These are phyloP conservation scores for Priceomyces medius DNA, from an alignment of 805 yeast species.

Conservation along the genomic window DNA sequence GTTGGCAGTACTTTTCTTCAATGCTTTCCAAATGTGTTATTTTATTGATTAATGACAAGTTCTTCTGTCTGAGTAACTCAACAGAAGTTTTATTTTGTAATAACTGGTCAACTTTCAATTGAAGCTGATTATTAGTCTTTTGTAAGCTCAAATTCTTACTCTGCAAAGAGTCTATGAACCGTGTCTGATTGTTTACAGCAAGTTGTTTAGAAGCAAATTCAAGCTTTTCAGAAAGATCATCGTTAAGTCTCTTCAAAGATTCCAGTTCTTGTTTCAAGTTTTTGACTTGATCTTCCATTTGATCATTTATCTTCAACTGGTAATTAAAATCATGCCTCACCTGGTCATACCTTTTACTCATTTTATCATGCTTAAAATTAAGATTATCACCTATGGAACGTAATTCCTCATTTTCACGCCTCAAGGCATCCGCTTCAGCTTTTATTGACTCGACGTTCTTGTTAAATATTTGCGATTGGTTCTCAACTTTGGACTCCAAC, in stretches of 20 bases:
- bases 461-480: slow-evolving; percentile 27
- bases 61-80: slow-evolving; percentile 59
- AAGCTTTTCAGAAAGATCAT: slow-evolving; percentile 25
- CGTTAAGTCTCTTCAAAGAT: slow-evolving; percentile 23
- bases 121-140: slow-evolving; percentile 53
- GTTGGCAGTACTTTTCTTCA: slow-evolving; percentile 45
- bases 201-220: slow-evolving; percentile 14
- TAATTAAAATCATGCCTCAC: slow-evolving; percentile 36
- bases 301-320: slow-evolving; percentile 33
- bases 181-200: slow-evolving; percentile 5
- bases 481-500: slow-evolving; percentile 29
- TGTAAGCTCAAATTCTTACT: slow-evolving; percentile 33
- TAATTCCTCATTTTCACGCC: not conserved
- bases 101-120: slow-evolving; percentile 51
- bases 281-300: slow-evolving; percentile 37
- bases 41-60: slow-evolving; percentile 39
- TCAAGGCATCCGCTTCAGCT: slow-evolving; percentile 14
- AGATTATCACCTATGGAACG: slow-evolving; percentile 11
- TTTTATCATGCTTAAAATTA: slow-evolving; percentile 17
- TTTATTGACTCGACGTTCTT: slow-evolving; percentile 17
- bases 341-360: slow-evolving; percentile 29
- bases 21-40: slow-evolving; percentile 37
- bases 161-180: slow-evolving; percentile 19
- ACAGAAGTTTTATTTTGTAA: slow-evolving; percentile 47
- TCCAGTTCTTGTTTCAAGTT: slow-evolving; percentile 22